Percentiles rank a stretch among this genome's conserved stretches.
Evolutionary conservation across 2,329 filamentous ascomycete genomes (phyloP).

Genomic region (Pyrenochaeta sp.): DNA sequence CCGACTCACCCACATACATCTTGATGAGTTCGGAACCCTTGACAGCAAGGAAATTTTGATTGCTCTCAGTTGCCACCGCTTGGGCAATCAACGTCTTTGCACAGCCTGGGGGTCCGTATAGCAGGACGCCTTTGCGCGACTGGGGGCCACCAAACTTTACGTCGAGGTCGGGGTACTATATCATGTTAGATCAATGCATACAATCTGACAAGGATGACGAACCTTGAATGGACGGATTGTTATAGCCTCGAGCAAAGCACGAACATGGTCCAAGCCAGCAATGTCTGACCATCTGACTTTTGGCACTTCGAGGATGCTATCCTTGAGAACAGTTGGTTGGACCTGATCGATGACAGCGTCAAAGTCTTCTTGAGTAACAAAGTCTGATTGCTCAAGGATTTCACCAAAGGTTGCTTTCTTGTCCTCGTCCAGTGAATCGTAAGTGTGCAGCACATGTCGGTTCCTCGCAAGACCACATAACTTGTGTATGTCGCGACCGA

Average conservation of each 20-base stretch:
- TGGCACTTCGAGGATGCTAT: slow-evolving; percentile 86
- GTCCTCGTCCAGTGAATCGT: slow-evolving; percentile 25
- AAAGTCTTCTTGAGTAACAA: slow-evolving; percentile 60
- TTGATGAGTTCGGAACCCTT: slow-evolving; percentile 93
- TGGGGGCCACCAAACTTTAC: slow-evolving; percentile 43
- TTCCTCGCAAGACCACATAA: slow-evolving; percentile 65
- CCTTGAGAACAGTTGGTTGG: slow-evolving; percentile 85
- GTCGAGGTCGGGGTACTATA: slow-evolving; percentile 45
- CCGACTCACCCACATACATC: slow-evolving; percentile 97
- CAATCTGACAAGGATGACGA: slow-evolving; percentile 17
- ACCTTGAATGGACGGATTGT: slow-evolving; percentile 66
- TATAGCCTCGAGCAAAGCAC: slow-evolving; percentile 64
- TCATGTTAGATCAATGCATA: background rate
- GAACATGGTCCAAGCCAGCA: slow-evolving; percentile 81
- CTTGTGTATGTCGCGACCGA: slow-evolving; percentile 75
- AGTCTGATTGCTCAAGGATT: slow-evolving; percentile 23
- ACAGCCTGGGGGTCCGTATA: slow-evolving; percentile 93
- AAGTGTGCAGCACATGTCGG: slow-evolving; percentile 31
- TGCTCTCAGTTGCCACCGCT: slow-evolving; percentile 87
- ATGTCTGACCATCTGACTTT: slow-evolving; percentile 88
- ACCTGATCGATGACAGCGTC: slow-evolving; percentile 71
- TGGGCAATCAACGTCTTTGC: slow-evolving; percentile 94
- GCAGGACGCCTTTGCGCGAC: slow-evolving; percentile 79
- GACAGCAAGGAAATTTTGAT: slow-evolving; percentile 92
- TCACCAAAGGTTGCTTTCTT: slow-evolving; percentile 30